Evolutionary conservation across 352 stramenopile genomes (phyloP).

Genomic region (Globisporangium yorkense): DNA sequence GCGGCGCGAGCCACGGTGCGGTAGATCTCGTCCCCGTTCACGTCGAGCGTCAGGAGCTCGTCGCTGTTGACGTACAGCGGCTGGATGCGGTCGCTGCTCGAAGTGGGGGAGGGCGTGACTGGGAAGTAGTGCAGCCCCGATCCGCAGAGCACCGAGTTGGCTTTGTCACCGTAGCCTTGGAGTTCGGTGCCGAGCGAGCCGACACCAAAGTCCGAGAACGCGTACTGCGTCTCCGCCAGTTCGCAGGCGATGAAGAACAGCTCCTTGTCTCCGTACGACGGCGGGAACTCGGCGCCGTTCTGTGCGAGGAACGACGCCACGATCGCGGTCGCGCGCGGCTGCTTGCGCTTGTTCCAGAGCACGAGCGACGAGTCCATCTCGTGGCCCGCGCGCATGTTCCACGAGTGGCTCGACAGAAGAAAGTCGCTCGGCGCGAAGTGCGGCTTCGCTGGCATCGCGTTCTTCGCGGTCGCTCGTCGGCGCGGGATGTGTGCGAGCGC

Average conservation of each 20-base stretch:
- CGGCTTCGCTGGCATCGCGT: conserved; percentile 17
- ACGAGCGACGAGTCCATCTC: conserved; percentile 75
- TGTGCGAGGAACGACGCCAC: conserved; percentile 45
- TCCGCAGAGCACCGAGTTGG: conserved; percentile 42
- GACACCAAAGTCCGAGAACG: conserved; percentile 61
- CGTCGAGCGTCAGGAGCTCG: conserved; percentile 41
- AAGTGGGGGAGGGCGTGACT: conserved; percentile 7
- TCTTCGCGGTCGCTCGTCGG: conserved; percentile 7
- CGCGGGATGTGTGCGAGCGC: conserved; percentile 29
- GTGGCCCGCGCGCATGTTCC: conserved; percentile 57
- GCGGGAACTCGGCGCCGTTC: conserved; percentile 28
- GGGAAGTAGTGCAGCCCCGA: conserved; percentile 57
- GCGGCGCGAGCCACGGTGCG: conserved; percentile 41
- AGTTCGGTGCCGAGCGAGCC: conserved; percentile 42
- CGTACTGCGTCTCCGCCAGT: conserved; percentile 60
- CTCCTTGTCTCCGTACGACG: conserved; percentile 72
- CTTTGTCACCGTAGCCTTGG: conserved; percentile 18
- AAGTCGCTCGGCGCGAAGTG: conserved; percentile 48
- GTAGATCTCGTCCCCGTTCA: conserved; percentile 36
- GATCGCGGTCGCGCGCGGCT: conserved; percentile 63
- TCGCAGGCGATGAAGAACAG: conserved; percentile 72
- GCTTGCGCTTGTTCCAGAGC: conserved; percentile 61
- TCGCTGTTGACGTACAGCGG: conserved; percentile 70
- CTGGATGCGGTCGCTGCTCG: conserved; percentile 1
- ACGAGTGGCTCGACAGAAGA: conserved; percentile 49